Percentiles rank a stretch among this genome's conserved stretches.
phyloP scores from a whole-genome alignment of 768 basidiomycete species.

The Thelephora ganbajun region DNA sequence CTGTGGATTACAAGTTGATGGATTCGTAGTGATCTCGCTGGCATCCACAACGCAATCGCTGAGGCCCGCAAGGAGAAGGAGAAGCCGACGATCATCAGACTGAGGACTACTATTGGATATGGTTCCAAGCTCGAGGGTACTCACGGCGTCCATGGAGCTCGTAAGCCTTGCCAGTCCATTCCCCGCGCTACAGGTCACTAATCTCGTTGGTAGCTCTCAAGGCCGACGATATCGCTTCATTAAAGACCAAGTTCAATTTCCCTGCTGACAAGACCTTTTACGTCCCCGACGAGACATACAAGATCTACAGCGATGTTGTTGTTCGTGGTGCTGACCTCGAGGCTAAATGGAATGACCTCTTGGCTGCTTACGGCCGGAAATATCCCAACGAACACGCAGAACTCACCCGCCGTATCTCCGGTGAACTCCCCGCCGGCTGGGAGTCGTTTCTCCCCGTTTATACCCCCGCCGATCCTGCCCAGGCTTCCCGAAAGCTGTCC shows the following conservation, averaged over 20 bases:
- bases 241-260: constrained; percentile 81
- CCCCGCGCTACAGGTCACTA: background rate
- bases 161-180: constrained; percentile 32
- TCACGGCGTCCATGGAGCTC: constrained; percentile 88
- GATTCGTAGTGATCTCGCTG: constrained; percentile 48
- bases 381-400: constrained; percentile 81
- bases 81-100: constrained; percentile 80
- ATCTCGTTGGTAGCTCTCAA: constrained; percentile 52
- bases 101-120: constrained; percentile 86
- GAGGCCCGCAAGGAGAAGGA: constrained; percentile 60
- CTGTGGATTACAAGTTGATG: constrained; percentile 4
- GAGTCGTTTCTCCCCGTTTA: constrained; percentile 77
- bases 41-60: constrained; percentile 66
- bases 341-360: constrained; percentile 55
- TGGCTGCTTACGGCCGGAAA: constrained; percentile 57
- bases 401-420: constrained; percentile 71
- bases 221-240: constrained; percentile 71
- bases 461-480: constrained; percentile 69
- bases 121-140: constrained; percentile 90
- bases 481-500: constrained; percentile 86
- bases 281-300: constrained; percentile 61
- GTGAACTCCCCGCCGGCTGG: constrained; percentile 77
- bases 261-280: constrained; percentile 65
- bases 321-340: constrained; percentile 65
- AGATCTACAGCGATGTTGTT: constrained; percentile 50